Evolutionary conservation across 441 rosid species (phyloP), one percentile per base, ranked within the genome.

Genomic region (Brassica hybrid): DNA sequence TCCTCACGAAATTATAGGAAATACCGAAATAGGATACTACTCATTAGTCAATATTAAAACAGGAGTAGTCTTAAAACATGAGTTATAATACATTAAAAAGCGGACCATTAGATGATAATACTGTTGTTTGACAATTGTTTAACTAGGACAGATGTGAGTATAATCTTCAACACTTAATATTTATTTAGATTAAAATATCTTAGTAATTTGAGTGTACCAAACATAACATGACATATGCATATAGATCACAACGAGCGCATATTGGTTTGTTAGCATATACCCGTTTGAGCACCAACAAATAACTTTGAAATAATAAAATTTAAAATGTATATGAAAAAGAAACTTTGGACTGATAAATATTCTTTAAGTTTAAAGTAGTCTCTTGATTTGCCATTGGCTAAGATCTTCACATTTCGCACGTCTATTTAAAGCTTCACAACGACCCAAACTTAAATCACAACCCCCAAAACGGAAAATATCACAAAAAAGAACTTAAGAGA

Each of bases 371-470:
- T 52, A 27, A 45, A 79, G 27, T 65, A 75, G 41, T 56, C 64
- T 52, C 4, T 9, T 30, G 34, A 57, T 38, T 71, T 71, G 54
- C 50, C 19, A 79, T 79, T 79, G 79, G 79, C 25, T 70, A 27
- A 34, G 30, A 59, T 17, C 73, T 65, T 48, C 63, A 70, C 23
- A 36, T 34, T 58, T 56, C 16, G 21, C 25, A 58, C 3, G 64
- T 57, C 82, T 79, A 79, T 79, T 43, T 75, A 79, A 69, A 75
- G 63, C 48, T 17, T 9, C 71, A 10, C 59, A 64, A 58, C 38
- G 69, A 58, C 79, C 64, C 19, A 48, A 71, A 56, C 70, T 59
- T 57, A 64, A 5, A 74, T 16, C 79, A 75, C 82, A 75, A 64
- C 9, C 74, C 57, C 65, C 18, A 48, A 75, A 65, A 65, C 72